Evolutionary conservation across 192 early-diverging fungal species (phyloP).

Genomic region (Thamnidium elegans): DNA sequence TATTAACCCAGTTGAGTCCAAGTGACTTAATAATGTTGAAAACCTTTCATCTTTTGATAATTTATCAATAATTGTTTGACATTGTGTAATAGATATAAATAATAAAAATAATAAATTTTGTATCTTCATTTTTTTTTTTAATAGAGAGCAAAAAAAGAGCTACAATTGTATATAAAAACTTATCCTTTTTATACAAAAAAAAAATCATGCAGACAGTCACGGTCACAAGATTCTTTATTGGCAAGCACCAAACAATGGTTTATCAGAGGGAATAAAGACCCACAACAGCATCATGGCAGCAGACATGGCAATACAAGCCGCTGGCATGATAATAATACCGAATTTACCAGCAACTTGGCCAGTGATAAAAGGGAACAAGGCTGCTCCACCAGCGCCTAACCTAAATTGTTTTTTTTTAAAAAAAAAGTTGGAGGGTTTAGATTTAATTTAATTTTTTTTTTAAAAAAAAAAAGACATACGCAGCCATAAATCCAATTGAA

Average conservation of each 20-base stretch:
- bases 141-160: neutral
- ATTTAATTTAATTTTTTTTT: neutral
- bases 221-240: conserved; percentile 4
- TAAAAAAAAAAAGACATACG: conserved; percentile 16
- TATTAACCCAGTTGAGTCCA: conserved; percentile 55
- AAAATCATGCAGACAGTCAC: conserved; percentile 1
- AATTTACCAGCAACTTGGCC: conserved; percentile 25
- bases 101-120: too few species aligned
- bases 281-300: conserved; percentile 21
- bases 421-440: neutral
- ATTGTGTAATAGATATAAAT: too few species aligned
- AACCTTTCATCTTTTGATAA: conserved; percentile 52
- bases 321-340: conserved; percentile 27
- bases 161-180: neutral
- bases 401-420: conserved; percentile 13
- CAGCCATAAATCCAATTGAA: conserved; percentile 34
- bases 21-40: conserved; percentile 47
- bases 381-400: conserved; percentile 30
- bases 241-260: conserved; percentile 9
- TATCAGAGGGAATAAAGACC: conserved; percentile 16
- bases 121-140: neutral
- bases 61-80: conserved; percentile 45
- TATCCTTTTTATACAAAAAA: neutral
- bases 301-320: conserved; percentile 14
- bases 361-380: conserved; percentile 31